Conservation (phyloP, 257 asterid species). For the Fraxinus anomala region DNA sequence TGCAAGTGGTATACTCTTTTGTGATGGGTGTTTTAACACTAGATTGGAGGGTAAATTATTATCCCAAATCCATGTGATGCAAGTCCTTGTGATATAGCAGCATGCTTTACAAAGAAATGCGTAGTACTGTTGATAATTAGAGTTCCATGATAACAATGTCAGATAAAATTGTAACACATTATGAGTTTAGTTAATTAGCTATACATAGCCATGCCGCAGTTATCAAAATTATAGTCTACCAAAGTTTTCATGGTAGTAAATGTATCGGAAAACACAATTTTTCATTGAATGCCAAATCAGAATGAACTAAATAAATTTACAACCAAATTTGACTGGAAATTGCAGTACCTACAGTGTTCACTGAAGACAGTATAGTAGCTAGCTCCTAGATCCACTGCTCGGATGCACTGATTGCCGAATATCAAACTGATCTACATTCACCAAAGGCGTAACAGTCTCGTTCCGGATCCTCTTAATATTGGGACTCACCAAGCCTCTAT, state of each 20-base stretch:
- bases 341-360: slow-evolving; percentile 43
- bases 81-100: not conserved
- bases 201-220: not conserved
- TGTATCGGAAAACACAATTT: slow-evolving; percentile 7
- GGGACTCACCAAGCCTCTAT: slow-evolving; percentile 89
- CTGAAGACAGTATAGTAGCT: slow-evolving; percentile 27
- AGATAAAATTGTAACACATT: slow-evolving; percentile 3
- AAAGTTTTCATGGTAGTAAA: slow-evolving; percentile 5
- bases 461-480: slow-evolving; percentile 84
- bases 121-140: not conserved
- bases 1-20: not conserved
- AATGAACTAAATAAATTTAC: slow-evolving; percentile 15
- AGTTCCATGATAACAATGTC: not conserved
- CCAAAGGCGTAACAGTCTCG: slow-evolving; percentile 69
- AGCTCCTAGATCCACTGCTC: slow-evolving; percentile 50
- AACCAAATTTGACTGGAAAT: slow-evolving; percentile 4
- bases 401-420: slow-evolving; percentile 58
- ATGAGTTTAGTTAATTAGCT: not conserved
- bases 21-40: not conserved
- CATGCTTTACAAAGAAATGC: not conserved
- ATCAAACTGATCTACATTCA: slow-evolving; percentile 76
- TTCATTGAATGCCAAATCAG: slow-evolving; percentile 5
- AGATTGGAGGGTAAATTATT: not conserved
- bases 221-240: not conserved
- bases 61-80: not conserved